These are phyloP conservation scores for Hemileccinum rubropunctum DNA, from an alignment of 768 basidiomycete genomes.

Conservation along the genomic window DNA sequence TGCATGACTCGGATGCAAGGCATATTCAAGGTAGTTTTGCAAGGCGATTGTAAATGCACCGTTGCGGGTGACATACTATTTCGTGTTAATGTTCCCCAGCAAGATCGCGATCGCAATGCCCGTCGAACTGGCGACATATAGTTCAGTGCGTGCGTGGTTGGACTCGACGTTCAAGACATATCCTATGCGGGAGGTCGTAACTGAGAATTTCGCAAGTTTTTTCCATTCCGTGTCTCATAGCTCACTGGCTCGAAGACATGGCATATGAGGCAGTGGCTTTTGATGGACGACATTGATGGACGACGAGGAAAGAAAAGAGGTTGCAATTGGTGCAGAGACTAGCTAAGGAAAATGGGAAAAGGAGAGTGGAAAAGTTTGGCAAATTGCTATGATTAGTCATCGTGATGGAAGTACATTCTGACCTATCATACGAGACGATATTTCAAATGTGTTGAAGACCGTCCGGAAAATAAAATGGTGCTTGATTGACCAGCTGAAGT, in stretches of 20 bases:
- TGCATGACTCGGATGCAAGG: constrained; percentile 10
- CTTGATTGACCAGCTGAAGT: too few relatives aligned
- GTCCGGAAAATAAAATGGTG: too few relatives aligned
- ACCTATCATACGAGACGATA: too few relatives aligned
- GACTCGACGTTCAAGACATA: constrained; percentile 5
- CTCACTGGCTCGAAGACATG: neutral
- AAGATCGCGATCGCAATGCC: neutral
- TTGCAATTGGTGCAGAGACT: neutral
- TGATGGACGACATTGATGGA: neutral
- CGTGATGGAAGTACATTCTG: too few relatives aligned
- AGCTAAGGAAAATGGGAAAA: neutral
- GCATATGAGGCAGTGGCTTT: neutral
- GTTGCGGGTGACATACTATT: neutral
- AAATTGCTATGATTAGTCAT: too few relatives aligned
- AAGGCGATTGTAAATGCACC: constrained; percentile 2
- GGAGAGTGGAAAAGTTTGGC: neutral
- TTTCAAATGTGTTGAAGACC: too few relatives aligned
- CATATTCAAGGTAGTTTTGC: constrained; percentile 12
- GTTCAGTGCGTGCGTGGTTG: constrained; percentile 9
- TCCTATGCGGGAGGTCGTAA: constrained; percentile 1
- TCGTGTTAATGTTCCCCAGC: neutral
- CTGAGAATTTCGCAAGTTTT: constrained; percentile 3
- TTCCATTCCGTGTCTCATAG: too few relatives aligned
- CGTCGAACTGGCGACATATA: neutral
- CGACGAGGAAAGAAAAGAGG: neutral